phyloP scores from a whole-genome alignment of 75 land plant species.

The Pinus taeda region DNA sequence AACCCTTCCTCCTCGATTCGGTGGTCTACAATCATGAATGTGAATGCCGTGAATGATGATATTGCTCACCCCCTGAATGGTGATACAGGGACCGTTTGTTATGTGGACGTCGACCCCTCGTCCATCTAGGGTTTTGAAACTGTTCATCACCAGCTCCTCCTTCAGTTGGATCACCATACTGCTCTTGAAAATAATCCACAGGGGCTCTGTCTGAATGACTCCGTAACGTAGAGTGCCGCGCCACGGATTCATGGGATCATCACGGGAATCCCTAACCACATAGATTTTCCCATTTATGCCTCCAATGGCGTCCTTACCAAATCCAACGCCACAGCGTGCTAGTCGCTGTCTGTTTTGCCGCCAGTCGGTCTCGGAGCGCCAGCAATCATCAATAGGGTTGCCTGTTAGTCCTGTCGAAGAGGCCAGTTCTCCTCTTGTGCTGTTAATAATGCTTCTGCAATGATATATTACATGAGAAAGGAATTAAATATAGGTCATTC shows the following conservation, averaged over 20 bases:
- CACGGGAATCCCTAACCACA: constrained; percentile 20
- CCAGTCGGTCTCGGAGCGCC: constrained; percentile 21
- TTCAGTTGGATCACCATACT: constrained; percentile 23
- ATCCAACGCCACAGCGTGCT: constrained; percentile 28
- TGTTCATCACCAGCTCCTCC: constrained; percentile 21
- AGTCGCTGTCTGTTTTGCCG: constrained; percentile 3
- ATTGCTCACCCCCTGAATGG: constrained; percentile 18
- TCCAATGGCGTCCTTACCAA: constrained; percentile 23
- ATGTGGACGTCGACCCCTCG: constrained; percentile 32
- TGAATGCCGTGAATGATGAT: constrained; percentile 33
- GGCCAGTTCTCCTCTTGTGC: too few relatives aligned
- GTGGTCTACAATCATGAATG: constrained; percentile 20
- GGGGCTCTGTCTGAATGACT: constrained; percentile 14
- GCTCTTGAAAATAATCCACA: constrained; percentile 28
- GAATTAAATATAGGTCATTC: too few relatives aligned
- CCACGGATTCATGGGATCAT: constrained; percentile 23
- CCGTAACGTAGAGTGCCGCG: constrained; percentile 33
- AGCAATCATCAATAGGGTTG: constrained; percentile 23
- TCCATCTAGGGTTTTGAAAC: constrained; percentile 36
- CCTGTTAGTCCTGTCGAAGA: not conserved
- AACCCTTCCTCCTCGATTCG: not conserved
- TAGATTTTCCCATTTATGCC: constrained; percentile 23
- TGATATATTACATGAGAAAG: too few relatives aligned
- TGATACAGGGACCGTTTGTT: constrained; percentile 26
- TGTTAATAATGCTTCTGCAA: too few relatives aligned